These are phyloP conservation scores for Ilex paraguariensis DNA, from an alignment of 305 asterid species.

Conservation along the genomic window DNA sequence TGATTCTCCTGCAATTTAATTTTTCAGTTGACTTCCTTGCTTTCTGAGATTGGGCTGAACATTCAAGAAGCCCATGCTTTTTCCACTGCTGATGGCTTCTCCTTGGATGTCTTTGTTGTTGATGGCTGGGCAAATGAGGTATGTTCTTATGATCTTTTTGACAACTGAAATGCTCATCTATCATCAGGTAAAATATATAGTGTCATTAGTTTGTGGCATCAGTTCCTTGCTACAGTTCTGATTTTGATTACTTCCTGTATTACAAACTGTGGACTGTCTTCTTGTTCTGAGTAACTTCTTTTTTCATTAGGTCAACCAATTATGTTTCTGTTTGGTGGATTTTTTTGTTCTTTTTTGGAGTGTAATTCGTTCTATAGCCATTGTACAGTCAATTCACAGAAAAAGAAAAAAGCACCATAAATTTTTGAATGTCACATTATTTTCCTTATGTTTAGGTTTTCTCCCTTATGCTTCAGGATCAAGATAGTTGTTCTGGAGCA, in stretches of 20 bases:
- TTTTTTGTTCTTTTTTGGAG: neutral
- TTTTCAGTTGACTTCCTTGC: constrained; percentile 42
- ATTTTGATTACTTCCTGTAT: neutral
- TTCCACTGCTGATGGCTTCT: constrained; percentile 54
- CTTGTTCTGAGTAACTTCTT: neutral
- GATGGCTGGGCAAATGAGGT: constrained; percentile 57
- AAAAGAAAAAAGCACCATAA: constrained; percentile 6
- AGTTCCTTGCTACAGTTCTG: neutral
- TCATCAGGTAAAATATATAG: neutral
- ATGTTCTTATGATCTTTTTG: constrained; percentile 4
- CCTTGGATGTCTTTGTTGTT: constrained; percentile 51
- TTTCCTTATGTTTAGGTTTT: constrained; percentile 14
- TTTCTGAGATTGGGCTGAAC: constrained; percentile 50
- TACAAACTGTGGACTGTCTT: neutral
- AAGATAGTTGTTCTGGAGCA: constrained; percentile 14
- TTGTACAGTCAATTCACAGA: constrained; percentile 10
- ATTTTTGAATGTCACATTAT: constrained; percentile 1
- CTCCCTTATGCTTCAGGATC: constrained; percentile 16
- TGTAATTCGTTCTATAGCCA: neutral
- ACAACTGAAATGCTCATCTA: neutral
- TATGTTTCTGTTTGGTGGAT: neutral
- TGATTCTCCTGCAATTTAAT: constrained; percentile 1
- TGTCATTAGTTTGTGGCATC: neutral
- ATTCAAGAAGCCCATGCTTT: constrained; percentile 61
- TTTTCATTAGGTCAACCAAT: neutral